phyloP scores from a whole-genome alignment of 2,329 filamentous ascomycete genomes.

The Neonectria coccinea region DNA sequence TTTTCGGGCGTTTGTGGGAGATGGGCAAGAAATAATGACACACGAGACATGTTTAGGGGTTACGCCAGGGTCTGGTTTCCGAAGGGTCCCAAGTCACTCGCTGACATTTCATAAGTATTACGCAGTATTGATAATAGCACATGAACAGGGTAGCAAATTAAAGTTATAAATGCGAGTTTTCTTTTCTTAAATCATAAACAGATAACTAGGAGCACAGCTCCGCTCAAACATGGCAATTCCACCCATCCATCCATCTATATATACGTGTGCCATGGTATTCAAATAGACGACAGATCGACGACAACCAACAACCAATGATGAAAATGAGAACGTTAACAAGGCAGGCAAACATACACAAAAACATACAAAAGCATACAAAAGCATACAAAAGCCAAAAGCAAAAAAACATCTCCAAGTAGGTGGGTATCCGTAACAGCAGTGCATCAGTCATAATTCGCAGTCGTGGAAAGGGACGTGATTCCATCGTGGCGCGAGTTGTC shows the following conservation, averaged over 20 bases:
- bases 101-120: slow-evolving; percentile 1
- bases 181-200: slow-evolving; percentile 9
- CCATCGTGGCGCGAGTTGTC: slow-evolving; percentile 19
- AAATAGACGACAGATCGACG: background rate
- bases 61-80: background rate
- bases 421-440: slow-evolving; percentile 34
- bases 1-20: background rate
- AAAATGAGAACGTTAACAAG: background rate
- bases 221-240: slow-evolving; percentile 4
- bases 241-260: slow-evolving; percentile 16
- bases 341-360: slow-evolving; percentile 7
- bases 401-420: slow-evolving; percentile 24
- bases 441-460: slow-evolving; percentile 30
- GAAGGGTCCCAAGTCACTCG: slow-evolving; percentile 10
- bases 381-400: background rate
- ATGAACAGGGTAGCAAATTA: slow-evolving; percentile 2
- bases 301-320: background rate
- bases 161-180: background rate
- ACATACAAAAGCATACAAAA: slow-evolving; percentile 4
- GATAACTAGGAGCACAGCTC: slow-evolving; percentile 24
- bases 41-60: background rate
- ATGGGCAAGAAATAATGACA: background rate
- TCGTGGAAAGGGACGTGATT: slow-evolving; percentile 28
- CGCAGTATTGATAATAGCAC: slow-evolving; percentile 10
- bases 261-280: slow-evolving; percentile 16